Percentiles rank a stretch among this genome's conserved stretches.
These are phyloP conservation scores for Raphanus raphanistrum DNA, from an alignment of 345 rosid species.

Conservation along the genomic window DNA sequence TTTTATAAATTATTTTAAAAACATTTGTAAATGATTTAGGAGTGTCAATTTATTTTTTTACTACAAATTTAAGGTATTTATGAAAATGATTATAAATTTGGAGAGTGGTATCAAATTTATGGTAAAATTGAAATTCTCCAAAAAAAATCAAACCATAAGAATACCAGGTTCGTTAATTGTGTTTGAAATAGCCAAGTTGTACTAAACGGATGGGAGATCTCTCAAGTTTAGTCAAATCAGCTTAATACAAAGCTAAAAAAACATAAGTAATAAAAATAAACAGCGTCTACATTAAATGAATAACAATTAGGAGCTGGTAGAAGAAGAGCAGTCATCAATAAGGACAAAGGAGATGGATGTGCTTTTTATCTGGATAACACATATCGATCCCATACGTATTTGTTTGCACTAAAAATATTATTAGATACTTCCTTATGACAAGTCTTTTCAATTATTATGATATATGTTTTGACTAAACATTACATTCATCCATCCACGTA, in stretches of 20 bases:
- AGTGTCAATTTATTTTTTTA: too few relatives aligned
- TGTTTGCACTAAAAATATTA: slow-evolving; percentile 24
- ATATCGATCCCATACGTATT: slow-evolving; percentile 33
- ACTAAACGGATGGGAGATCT: slow-evolving; percentile 10
- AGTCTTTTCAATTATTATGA: slow-evolving; percentile 27
- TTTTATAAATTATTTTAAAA: too few relatives aligned
- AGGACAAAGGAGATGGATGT: slow-evolving; percentile 38
- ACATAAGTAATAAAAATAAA: neutral
- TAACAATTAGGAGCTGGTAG: slow-evolving; percentile 34
- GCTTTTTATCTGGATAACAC: slow-evolving; percentile 39
- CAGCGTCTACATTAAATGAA: slow-evolving; percentile 12
- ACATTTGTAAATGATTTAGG: too few relatives aligned
- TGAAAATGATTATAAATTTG: too few relatives aligned
- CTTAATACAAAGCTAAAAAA: neutral
- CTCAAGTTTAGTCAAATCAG: slow-evolving; percentile 31
- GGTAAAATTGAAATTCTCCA: too few relatives aligned
- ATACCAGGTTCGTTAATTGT: neutral
- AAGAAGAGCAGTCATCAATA: slow-evolving; percentile 14
- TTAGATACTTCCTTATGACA: slow-evolving; percentile 21
- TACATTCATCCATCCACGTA: slow-evolving; percentile 21
- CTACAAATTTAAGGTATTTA: too few relatives aligned
- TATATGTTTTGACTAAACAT: slow-evolving; percentile 19
- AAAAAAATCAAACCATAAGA: neutral
- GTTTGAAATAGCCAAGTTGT: neutral
- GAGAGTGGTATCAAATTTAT: too few relatives aligned